Base-by-base conservation (phyloP, 2,329 filamentous ascomycete genomes). In the Penicillium sp. region DNA sequence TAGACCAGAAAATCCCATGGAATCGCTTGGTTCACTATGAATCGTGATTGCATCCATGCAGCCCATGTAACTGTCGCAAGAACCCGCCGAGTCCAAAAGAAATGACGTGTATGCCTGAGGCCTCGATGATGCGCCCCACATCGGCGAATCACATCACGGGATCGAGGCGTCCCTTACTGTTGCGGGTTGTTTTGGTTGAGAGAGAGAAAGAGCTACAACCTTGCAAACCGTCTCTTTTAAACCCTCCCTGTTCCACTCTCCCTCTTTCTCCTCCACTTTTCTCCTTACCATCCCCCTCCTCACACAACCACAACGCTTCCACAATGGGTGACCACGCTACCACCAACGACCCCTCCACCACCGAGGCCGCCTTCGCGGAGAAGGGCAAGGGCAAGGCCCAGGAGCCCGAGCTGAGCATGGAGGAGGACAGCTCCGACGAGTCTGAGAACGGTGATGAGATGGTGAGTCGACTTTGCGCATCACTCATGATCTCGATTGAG, bases 301-400 rank as follows among this genome's bases (percentile, higher is more conserved):
- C 54, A 31, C 51, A 48, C 54, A 54, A 20, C 48, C 51, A 54
- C 49, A 52, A n/a, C 20, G 2, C 17, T 17, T 58, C 53, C 67
- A 73, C 52, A 56, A 78, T 77, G 75, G 70, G 72, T 68, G 74
- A 74, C 64, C 69, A 73, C 68, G 69, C 69, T 43, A 63, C 69
- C n/a, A 67, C 63, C 67, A 69, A 69, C 60, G 68, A 75, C 65
- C 72, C 84, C 63, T 76, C 81, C 63, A 73, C 76, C 58, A 69
- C 72, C 58, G 72, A 73, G 57, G 71, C 69, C 34, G 67, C 73
- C 62, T 74, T 81, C 62, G 83, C 86, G 71, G 80, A 82, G 76
- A 96, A 96, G 84, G 91, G 91, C 79, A 96, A 96, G 84, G 70
- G 92, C 81, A 96, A 96, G 83, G 88, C 86, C 42, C 74, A 86